Conservation (phyloP, 768 basidiomycete genomes). For the Boletus pseudopeckii region DNA sequence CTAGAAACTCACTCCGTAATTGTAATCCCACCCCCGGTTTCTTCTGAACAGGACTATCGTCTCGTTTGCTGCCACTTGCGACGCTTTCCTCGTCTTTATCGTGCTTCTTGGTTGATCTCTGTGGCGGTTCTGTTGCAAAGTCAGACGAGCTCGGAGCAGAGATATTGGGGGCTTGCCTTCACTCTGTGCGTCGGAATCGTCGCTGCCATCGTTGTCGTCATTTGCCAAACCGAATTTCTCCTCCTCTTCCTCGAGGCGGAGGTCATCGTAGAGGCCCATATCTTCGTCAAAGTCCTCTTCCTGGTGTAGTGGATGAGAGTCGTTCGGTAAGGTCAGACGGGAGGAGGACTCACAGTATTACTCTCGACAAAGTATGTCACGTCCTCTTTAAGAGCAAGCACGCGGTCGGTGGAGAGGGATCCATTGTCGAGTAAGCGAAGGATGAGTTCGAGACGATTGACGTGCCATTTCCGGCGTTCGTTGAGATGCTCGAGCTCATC, state of each 20-base stretch:
- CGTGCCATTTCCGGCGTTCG: slow-evolving; percentile 94
- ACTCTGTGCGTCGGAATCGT: slow-evolving; percentile 70
- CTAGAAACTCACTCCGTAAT: slow-evolving; percentile 62
- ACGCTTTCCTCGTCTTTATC: slow-evolving; percentile 70
- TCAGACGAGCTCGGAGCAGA: not conserved
- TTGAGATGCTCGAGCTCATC: slow-evolving; percentile 87
- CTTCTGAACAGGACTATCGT: slow-evolving; percentile 78
- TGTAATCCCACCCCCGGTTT: slow-evolving; percentile 62
- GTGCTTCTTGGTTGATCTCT: slow-evolving; percentile 71
- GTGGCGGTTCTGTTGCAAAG: slow-evolving; percentile 50
- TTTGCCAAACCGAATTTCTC: slow-evolving; percentile 80
- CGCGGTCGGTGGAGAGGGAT: slow-evolving; percentile 76
- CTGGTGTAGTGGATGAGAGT: slow-evolving; percentile 42
- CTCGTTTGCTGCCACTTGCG: slow-evolving; percentile 64
- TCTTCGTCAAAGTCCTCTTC: slow-evolving; percentile 98
- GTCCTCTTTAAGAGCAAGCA: slow-evolving; percentile 84
- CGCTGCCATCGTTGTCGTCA: slow-evolving; percentile 68
- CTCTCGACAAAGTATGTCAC: slow-evolving; percentile 94
- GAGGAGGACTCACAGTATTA: slow-evolving; percentile 70
- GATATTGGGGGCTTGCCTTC: slow-evolving; percentile 51
- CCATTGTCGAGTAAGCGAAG: slow-evolving; percentile 93
- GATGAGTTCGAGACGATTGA: slow-evolving; percentile 88
- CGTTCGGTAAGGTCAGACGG: slow-evolving; percentile 2
- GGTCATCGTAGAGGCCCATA: slow-evolving; percentile 95
- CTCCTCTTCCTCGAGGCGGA: slow-evolving; percentile 95